phyloP scores from a whole-genome alignment of 805 yeast species.

The Cyberlindnera euphorbiiphila region DNA sequence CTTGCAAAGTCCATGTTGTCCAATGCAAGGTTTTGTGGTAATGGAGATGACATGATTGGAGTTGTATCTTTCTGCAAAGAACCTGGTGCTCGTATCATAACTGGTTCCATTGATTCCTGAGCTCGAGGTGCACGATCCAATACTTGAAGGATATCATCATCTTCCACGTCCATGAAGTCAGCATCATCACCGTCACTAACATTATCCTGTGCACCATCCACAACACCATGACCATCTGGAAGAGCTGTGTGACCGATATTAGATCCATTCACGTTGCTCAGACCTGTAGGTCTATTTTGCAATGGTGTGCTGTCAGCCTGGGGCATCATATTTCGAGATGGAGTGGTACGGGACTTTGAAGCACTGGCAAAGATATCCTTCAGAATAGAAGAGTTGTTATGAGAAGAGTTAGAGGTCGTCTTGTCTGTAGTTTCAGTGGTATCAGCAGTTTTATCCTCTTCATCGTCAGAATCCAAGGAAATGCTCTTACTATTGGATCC shows the following conservation, averaged over 20 bases:
- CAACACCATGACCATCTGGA: no score
- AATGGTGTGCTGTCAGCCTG: background rate
- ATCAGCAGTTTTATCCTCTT: constrained; percentile 1
- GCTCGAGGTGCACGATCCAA: no score
- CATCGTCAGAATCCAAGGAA: constrained; percentile 18
- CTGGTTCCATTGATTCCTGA: no score
- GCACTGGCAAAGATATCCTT: constrained; percentile 9
- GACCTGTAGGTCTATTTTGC: background rate
- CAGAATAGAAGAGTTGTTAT: constrained; percentile 6
- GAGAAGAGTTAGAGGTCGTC: background rate
- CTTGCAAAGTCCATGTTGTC: constrained; percentile 7
- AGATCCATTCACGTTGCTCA: no score
- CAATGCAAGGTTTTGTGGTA: no score
- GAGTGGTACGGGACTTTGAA: background rate
- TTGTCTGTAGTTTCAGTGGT: background rate
- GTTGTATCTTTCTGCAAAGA: background rate
- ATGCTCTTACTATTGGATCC: constrained; percentile 11
- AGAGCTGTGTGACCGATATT: no score
- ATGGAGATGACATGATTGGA: no score
- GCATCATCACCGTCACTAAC: constrained; percentile 1
- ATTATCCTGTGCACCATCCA: no score
- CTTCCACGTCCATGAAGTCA: constrained; percentile 5
- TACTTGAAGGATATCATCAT: constrained; percentile 4
- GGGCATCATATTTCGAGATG: background rate
- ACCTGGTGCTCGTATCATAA: background rate